Evolutionary conservation across 305 asterid species (phyloP).

Genomic region (Fraxinus baroniana): DNA sequence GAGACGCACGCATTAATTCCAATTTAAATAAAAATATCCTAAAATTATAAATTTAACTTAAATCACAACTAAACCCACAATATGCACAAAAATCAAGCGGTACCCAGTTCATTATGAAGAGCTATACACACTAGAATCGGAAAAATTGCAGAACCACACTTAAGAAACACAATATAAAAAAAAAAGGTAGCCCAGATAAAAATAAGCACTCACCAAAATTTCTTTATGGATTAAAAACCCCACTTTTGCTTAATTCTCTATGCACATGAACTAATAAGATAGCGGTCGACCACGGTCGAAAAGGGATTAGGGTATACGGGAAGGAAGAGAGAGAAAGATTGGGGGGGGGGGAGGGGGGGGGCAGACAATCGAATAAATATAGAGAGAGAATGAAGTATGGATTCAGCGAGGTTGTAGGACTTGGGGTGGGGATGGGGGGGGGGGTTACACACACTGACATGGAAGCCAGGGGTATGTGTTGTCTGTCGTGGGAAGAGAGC

Average conservation of each 20-base stretch:
- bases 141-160: constrained; percentile 38
- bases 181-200: constrained; percentile 29
- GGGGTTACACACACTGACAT: constrained; percentile 50
- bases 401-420: constrained; percentile 67
- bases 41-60: constrained; percentile 30
- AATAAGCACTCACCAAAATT: constrained; percentile 48
- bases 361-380: constrained; percentile 44
- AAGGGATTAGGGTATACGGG: constrained; percentile 76
- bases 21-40: constrained; percentile 27
- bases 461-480: constrained; percentile 28
- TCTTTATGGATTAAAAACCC: constrained; percentile 37
- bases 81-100: constrained; percentile 36
- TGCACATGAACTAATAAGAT: constrained; percentile 26
- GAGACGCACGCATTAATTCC: constrained; percentile 20
- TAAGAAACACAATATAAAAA: not conserved
- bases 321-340: constrained; percentile 55
- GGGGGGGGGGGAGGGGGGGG: constrained; percentile 24
- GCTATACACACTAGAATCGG: constrained; percentile 38
- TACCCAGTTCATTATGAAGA: constrained; percentile 29
- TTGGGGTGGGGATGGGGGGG: constrained; percentile 29
- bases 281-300: constrained; percentile 36
- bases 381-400: constrained; percentile 43
- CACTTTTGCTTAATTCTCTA: constrained; percentile 27
- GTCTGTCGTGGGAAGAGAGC: constrained; percentile 70
- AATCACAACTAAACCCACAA: constrained; percentile 23